Conservation (phyloP, 2,329 filamentous ascomycete species). For the Botryotinia globosa region DNA sequence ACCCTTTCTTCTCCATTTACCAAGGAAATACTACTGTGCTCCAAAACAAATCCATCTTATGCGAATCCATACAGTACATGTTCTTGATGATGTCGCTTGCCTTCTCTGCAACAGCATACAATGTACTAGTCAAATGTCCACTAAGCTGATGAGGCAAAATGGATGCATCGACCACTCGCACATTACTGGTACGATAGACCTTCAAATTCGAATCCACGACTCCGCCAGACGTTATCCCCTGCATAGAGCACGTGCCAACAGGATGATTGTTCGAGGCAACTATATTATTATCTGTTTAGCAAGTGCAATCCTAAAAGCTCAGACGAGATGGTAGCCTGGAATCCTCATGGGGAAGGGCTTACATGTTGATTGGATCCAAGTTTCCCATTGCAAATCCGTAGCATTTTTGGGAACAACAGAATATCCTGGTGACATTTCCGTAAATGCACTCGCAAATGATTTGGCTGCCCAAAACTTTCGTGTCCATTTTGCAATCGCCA, state of each 20-base stretch:
- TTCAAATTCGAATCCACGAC: conserved; percentile 28
- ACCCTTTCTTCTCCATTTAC: background rate
- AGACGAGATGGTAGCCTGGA: background rate
- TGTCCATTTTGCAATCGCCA: conserved; percentile 24
- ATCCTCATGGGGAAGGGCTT: background rate
- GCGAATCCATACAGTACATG: background rate
- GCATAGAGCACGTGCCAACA: conserved; percentile 28
- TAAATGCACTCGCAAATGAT: conserved; percentile 3
- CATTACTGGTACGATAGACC: conserved; percentile 26
- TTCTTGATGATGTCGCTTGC: conserved; percentile 25
- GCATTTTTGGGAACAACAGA: conserved; percentile 20
- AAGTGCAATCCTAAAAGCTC: background rate
- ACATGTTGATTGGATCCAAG: conserved; percentile 22
- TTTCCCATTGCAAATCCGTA: conserved; percentile 21
- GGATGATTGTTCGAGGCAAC: conserved; percentile 25
- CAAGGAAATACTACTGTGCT: background rate
- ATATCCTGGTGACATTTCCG: conserved; percentile 22
- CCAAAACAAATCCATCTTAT: background rate
- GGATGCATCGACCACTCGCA: conserved; percentile 30
- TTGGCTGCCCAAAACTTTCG: conserved; percentile 22
- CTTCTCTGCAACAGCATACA: conserved; percentile 29
- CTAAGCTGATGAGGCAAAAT: conserved; percentile 24
- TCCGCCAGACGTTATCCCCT: conserved; percentile 23
- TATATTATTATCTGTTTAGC: background rate
- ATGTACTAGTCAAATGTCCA: conserved; percentile 26